phyloP scores from a whole-genome alignment of 352 stramenopile species.

The Phytopythium montanum region DNA sequence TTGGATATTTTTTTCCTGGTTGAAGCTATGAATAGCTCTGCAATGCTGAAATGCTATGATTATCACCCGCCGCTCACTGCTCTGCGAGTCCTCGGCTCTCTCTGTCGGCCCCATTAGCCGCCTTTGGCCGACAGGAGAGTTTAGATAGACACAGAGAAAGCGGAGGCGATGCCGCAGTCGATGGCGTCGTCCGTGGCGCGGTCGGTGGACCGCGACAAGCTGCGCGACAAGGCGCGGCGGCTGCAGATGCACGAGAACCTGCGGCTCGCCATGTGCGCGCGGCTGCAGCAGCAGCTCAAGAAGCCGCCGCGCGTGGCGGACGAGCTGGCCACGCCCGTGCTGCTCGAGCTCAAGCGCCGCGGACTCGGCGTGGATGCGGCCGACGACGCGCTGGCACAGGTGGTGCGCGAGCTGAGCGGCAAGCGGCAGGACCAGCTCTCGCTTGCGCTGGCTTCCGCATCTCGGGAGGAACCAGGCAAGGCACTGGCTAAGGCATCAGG shows the following conservation, averaged over 20 bases:
- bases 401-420: constrained; percentile 38
- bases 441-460: constrained; percentile 10
- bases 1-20: constrained; percentile 1
- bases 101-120: neutral
- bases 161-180: constrained; percentile 14
- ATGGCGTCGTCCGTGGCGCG: constrained; percentile 31
- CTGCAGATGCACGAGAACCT: constrained; percentile 76
- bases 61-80: too few species aligned
- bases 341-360: constrained; percentile 49
- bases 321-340: constrained; percentile 50
- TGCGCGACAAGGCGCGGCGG: constrained; percentile 60
- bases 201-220: constrained; percentile 61
- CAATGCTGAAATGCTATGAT: too few species aligned
- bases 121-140: too few species aligned
- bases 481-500: constrained; percentile 12
- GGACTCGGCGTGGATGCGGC: constrained; percentile 29
- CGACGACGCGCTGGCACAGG: constrained; percentile 30
- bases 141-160: neutral
- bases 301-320: constrained; percentile 64
- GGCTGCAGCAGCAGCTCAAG: constrained; percentile 65
- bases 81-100: neutral
- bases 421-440: constrained; percentile 33
- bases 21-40: neutral
- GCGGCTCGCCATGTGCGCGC: constrained; percentile 61
- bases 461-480: constrained; percentile 5